Evolutionary conservation across 2,329 filamentous ascomycete species (phyloP).

Genomic region (Calonectria fujianensis): DNA sequence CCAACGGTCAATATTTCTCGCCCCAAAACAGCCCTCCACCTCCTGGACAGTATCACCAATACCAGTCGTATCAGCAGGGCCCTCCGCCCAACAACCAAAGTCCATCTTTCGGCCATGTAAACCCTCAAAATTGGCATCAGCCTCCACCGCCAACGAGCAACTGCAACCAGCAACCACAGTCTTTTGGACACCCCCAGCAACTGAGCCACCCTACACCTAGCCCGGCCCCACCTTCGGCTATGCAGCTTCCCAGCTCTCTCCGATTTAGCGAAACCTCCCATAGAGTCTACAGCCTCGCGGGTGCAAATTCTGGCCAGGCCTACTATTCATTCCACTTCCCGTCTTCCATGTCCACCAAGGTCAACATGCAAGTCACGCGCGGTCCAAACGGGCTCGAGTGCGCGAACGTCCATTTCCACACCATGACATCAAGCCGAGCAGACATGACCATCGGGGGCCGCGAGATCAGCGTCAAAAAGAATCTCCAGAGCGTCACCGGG

Average conservation of each 20-base stretch:
- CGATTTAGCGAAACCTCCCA: background rate
- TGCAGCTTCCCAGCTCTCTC: background rate
- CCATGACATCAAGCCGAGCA: background rate
- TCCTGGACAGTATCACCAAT: constrained; percentile 4
- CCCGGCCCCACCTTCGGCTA: background rate
- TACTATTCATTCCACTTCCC: constrained; percentile 6
- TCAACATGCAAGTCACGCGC: background rate
- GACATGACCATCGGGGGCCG: background rate
- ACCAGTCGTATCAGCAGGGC: constrained; percentile 1
- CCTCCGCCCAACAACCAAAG: background rate
- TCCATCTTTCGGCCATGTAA: background rate
- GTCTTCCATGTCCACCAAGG: constrained; percentile 3
- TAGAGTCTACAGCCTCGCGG: background rate
- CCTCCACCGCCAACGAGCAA: background rate
- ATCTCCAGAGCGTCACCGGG: background rate
- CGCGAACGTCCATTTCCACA: background rate
- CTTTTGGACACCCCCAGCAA: background rate
- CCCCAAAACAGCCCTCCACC: background rate
- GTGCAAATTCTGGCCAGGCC: background rate
- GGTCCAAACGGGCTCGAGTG: background rate
- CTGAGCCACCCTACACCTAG: background rate
- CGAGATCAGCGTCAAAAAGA: background rate
- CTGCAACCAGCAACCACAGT: background rate
- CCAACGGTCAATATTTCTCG: background rate
- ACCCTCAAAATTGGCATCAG: background rate